Base-by-base conservation (phyloP, 2,329 filamentous ascomycete species). In the Neurospora sp. region DNA sequence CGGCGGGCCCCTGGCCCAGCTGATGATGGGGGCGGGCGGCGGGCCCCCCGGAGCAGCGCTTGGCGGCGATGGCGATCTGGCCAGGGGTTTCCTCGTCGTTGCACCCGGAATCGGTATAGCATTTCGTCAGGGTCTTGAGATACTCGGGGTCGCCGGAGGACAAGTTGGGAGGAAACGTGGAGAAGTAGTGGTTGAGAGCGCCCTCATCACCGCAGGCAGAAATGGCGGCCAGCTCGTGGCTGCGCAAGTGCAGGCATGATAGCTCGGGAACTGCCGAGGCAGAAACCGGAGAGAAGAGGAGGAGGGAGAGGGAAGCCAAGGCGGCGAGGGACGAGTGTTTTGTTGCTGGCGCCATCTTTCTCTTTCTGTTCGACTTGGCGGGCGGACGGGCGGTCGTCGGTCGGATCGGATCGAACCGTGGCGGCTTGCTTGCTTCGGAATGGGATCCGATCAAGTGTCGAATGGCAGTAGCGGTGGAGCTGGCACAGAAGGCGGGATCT, bases 191-290 rank as follows among this genome's bases (percentile, higher is more conserved):
- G 68, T 77, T 76, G 72, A 86, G 78, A 46, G 80, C 78, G 70
- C 76, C 78, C 70, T 76, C 75, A 74, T 84, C 76, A 66, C 83
- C 84, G 76, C 85, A 86, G 68, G 78, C 78, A 15, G 83, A 78
- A 46, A 78, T 76, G 17, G 70, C 72, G 66, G 82, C 81, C 67
- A 86, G 78, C 67, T 81, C 78, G 33, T 72, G 69, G 72, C 80
- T 78, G 72, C 81, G 77, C 68, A 76, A 72, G 67, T 77, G 76
- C 69, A 86, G 75, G 75, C 84, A 85, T 74, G 80, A 78, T 73
- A 76, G 68, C 69, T 73, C 75, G 52, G 78, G 73, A 72, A 77
- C 69, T 72, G 78, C 76, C 71, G 76, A 73, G 36, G 76, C 70
- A 73, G 77, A 74, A 69, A 74, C 80, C 74, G 76, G 78, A 71